phyloP scores from a whole-genome alignment of 2,329 filamentous ascomycete genomes.

The Clonostachys solani region DNA sequence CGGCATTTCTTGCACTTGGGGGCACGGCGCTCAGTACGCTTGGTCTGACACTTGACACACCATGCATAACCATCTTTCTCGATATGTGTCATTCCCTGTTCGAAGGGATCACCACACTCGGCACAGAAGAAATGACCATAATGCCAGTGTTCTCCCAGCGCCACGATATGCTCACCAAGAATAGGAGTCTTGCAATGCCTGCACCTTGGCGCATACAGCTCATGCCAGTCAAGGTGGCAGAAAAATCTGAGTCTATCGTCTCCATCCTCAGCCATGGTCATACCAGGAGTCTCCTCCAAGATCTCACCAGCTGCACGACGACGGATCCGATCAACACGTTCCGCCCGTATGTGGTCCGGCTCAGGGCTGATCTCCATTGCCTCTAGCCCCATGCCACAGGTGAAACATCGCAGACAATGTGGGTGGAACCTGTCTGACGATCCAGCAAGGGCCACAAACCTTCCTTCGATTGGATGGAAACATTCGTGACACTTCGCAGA shows the following conservation, averaged over 20 bases:
- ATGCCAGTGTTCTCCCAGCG: conserved; percentile 94
- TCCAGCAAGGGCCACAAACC: conserved; percentile 80
- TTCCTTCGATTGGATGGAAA: conserved; percentile 77
- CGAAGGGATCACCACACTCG: conserved; percentile 96
- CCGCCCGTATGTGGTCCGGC: conserved; percentile 65
- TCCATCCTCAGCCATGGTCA: conserved; percentile 66
- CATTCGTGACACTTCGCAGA: conserved; percentile 83
- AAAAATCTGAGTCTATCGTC: conserved; percentile 79
- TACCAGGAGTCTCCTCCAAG: conserved; percentile 57
- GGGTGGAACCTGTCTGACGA: conserved; percentile 78
- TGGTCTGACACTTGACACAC: conserved; percentile 91
- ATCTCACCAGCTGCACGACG: conserved; percentile 54
- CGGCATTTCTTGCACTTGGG: conserved; percentile 86
- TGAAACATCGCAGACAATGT: conserved; percentile 85
- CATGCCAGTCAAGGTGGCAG: conserved; percentile 98
- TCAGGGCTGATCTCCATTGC: conserved; percentile 96
- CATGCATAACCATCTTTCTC: conserved; percentile 98
- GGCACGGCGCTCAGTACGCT: conserved; percentile 81
- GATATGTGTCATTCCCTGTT: conserved; percentile 63
- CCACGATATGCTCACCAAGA: conserved; percentile 89
- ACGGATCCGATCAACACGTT: conserved; percentile 70
- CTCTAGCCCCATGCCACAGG: conserved; percentile 84
- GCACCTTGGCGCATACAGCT: conserved; percentile 87
- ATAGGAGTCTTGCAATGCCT: conserved; percentile 97
- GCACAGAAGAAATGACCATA: conserved; percentile 98